A percentile compares a stretch with the other conserved stretches of the same genome.
phyloP scores from a whole-genome alignment of 2,329 filamentous ascomycete species.

The Onygenales sp. region DNA sequence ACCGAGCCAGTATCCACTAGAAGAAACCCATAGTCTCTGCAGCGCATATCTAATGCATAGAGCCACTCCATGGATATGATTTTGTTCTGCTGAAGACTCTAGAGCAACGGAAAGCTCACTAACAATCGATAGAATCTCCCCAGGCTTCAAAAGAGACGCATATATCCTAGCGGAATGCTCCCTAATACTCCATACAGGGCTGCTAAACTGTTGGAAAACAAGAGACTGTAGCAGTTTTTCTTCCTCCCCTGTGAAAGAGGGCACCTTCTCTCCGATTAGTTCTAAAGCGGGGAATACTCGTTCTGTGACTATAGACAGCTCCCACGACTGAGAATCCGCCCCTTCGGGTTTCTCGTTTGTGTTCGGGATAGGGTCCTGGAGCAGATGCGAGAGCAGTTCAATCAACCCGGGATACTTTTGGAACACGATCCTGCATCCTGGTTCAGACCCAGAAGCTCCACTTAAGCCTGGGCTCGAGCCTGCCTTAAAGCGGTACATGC shows the following conservation, averaged over 20 bases:
- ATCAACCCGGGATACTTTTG: slow-evolving; percentile 31
- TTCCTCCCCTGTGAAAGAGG: slow-evolving; percentile 22
- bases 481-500: slow-evolving; percentile 33
- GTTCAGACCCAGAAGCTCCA: slow-evolving; percentile 34
- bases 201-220: slow-evolving; percentile 30
- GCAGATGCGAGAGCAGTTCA: slow-evolving; percentile 26
- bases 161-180: slow-evolving; percentile 38
- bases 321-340: slow-evolving; percentile 6
- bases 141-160: slow-evolving; percentile 26
- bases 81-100: slow-evolving; percentile 16
- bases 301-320: slow-evolving; percentile 29
- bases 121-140: slow-evolving; percentile 23
- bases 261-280: slow-evolving; percentile 35
- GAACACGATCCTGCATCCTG: slow-evolving; percentile 30
- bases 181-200: slow-evolving; percentile 36
- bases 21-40: slow-evolving; percentile 24
- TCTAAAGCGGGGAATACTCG: slow-evolving; percentile 38
- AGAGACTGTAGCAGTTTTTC: slow-evolving; percentile 23
- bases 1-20: slow-evolving; percentile 27
- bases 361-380: slow-evolving; percentile 10
- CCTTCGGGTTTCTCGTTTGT: not conserved
- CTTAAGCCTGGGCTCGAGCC: slow-evolving; percentile 41
- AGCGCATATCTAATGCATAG: slow-evolving; percentile 31
- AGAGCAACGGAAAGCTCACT: slow-evolving; percentile 16
- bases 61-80: slow-evolving; percentile 31